phyloP scores from a whole-genome alignment of 441 rosid genomes.

The Capsella rubella region DNA sequence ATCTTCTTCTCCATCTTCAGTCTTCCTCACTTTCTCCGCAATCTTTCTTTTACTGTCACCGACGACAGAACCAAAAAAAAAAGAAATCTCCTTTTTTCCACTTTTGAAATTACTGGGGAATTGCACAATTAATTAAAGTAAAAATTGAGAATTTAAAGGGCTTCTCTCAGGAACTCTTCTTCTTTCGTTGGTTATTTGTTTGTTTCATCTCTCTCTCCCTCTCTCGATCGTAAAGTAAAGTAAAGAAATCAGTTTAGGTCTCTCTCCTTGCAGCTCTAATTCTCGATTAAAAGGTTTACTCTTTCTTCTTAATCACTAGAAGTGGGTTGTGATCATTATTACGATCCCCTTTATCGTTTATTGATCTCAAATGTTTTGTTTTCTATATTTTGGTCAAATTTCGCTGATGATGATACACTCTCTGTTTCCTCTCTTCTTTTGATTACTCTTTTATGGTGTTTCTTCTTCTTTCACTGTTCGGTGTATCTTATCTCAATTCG shows the following conservation, averaged over 20 bases:
- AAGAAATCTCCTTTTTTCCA: neutral
- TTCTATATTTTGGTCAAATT: neutral
- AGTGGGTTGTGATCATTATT: slow-evolving; percentile 26
- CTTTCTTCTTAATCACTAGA: slow-evolving; percentile 10
- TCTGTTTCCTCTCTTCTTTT: slow-evolving; percentile 14
- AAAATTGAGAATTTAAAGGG: slow-evolving; percentile 3
- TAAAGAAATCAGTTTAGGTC: neutral
- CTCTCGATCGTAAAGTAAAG: slow-evolving; percentile 1
- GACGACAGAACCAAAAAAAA: neutral
- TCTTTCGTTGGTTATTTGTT: slow-evolving; percentile 15
- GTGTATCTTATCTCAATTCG: slow-evolving; percentile 31
- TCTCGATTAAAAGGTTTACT: slow-evolving; percentile 33
- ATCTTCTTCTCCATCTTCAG: slow-evolving; percentile 11
- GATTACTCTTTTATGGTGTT: neutral
- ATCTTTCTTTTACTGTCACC: slow-evolving; percentile 12
- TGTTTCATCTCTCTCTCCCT: slow-evolving; percentile 1
- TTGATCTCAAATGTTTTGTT: slow-evolving; percentile 20
- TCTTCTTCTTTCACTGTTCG: neutral
- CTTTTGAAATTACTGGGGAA: slow-evolving; percentile 25
- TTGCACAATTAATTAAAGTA: slow-evolving; percentile 34
- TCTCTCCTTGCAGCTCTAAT: slow-evolving; percentile 24
- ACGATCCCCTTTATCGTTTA: neutral
- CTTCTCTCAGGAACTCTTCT: slow-evolving; percentile 9
- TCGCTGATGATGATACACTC: slow-evolving; percentile 6
- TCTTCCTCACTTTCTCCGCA: slow-evolving; percentile 36